Base-by-base conservation (phyloP, 2,329 filamentous ascomycete genomes). In the Diplodia seriata region DNA sequence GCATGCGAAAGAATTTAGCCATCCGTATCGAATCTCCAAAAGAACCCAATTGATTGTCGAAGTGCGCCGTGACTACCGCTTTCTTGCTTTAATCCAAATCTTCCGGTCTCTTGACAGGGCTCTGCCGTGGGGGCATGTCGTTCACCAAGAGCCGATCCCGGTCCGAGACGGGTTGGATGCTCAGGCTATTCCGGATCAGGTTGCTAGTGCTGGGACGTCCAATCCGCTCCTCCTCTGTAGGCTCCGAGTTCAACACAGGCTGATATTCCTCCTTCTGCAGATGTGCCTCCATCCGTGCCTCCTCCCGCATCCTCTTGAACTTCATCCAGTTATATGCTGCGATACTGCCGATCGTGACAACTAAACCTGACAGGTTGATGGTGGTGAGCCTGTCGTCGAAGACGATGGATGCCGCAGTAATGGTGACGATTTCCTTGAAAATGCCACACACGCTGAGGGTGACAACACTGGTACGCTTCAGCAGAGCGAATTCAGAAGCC, bases 341-440 rank as follows among this genome's bases (percentile, higher is more conserved):
- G 71, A 99, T 99, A 71, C 93, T 94, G 51, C 85, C 83, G 72
- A 98, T 92, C 0, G 95, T 99, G 61, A 97, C 89, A n/a, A 96
- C 76, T 14, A 99, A 83, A 8, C 95, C 95, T 18, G 91, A 86
- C 11, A 97, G 83, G 78, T 99, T 99, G 82, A 99, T 88, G 0
- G 90, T 83, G 0, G 94, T 97, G 55, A 99, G 86, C 59, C 86
- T 87, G 77, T 99, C 95, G 73, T 95, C 87, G 82, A 97, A 99
- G 4, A 97, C 89, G 33, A 96, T 78, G 9, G 93, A 91, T 0
- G 94, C 94, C 0, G 93, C 93, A 50, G 88, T 90, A 74, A 99
- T 98, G 15, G 95, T 99, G 67, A 99, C 90, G 50, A 98, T 95
- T 81, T 99, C 95, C 79, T 99, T 99, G 85, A 99, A 98, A 70